These are phyloP conservation scores for Aspergillus alliaceus DNA, from an alignment of 2,329 filamentous ascomycete species.

Conservation along the genomic window DNA sequence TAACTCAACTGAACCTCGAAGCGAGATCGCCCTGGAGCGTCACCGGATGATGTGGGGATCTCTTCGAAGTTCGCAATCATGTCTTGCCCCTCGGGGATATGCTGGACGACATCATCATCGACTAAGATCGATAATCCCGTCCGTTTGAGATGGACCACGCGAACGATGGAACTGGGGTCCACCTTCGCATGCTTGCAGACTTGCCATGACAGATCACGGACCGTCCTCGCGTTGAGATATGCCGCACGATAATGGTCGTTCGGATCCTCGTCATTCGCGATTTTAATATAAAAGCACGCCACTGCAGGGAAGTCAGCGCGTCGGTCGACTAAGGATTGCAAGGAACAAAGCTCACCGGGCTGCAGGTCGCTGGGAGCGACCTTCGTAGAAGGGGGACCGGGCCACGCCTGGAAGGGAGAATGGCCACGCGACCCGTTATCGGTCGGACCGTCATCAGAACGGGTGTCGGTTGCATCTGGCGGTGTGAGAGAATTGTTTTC, in stretches of 20 bases:
- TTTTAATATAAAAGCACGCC: neutral
- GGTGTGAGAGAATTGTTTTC: neutral
- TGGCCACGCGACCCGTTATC: neutral
- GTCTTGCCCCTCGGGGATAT: slow-evolving; percentile 82
- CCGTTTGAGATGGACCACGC: slow-evolving; percentile 61
- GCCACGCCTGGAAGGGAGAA: neutral
- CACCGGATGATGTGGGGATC: neutral
- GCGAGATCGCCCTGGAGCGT: neutral
- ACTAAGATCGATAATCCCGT: slow-evolving; percentile 76
- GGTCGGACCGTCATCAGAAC: neutral
- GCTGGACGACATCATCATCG: slow-evolving; percentile 79
- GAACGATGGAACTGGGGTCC: neutral
- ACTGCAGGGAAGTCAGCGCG: neutral
- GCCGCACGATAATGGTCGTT: slow-evolving; percentile 73
- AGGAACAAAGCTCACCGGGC: neutral
- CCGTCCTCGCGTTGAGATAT: slow-evolving; percentile 73
- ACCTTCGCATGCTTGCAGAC: slow-evolving; percentile 52
- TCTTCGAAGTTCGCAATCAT: slow-evolving; percentile 59
- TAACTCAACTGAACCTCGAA: neutral
- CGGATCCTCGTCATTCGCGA: slow-evolving; percentile 36
- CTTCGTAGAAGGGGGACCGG: neutral
- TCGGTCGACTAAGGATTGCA: too few species aligned
- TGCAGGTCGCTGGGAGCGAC: neutral
- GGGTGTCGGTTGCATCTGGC: neutral
- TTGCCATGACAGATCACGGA: slow-evolving; percentile 67